A percentile compares a stretch with the other conserved stretches of the same genome.
phyloP scores from a whole-genome alignment of 176 grass and related monocot species.

The Triticum monococcum region DNA sequence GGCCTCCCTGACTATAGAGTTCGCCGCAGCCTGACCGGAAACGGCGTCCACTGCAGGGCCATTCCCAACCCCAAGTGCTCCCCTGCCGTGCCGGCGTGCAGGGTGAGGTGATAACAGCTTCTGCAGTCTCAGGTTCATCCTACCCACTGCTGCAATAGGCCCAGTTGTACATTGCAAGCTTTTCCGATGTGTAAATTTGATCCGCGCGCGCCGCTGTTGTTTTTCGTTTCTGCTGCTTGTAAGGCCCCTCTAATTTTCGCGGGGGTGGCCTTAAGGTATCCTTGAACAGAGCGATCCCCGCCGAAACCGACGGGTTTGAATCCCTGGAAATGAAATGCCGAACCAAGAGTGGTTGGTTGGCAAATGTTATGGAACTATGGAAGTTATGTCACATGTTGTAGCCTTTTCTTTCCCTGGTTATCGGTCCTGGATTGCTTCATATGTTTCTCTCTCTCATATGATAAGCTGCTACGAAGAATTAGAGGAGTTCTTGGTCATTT shows the following conservation, averaged over 20 bases:
- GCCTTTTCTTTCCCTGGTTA: neutral
- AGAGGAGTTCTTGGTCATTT: neutral
- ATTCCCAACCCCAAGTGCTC: conserved; percentile 69
- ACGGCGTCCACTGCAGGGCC: conserved; percentile 63
- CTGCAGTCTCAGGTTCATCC: neutral
- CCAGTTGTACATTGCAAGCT: conserved; percentile 63
- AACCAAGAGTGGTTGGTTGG: neutral
- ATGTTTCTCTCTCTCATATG: neutral
- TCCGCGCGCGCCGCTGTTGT: conserved; percentile 36
- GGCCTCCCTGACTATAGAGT: conserved; percentile 52
- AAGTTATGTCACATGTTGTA: neutral
- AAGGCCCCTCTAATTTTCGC: conserved; percentile 59
- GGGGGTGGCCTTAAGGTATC: conserved; percentile 36
- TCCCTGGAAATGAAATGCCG: conserved; percentile 1
- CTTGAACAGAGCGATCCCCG: neutral
- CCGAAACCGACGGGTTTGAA: conserved; percentile 3
- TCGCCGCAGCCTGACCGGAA: conserved; percentile 43
- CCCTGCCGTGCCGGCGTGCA: conserved; percentile 66
- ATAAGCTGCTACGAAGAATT: neutral
- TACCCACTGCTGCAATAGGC: conserved; percentile 24
- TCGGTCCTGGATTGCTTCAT: neutral
- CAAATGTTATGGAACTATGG: conserved; percentile 11
- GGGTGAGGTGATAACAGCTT: conserved; percentile 60
- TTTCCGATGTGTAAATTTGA: conserved; percentile 70
- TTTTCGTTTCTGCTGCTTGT: conserved; percentile 26